phyloP scores from a whole-genome alignment of 768 basidiomycete species.

The Lanmaoa rubissima region DNA sequence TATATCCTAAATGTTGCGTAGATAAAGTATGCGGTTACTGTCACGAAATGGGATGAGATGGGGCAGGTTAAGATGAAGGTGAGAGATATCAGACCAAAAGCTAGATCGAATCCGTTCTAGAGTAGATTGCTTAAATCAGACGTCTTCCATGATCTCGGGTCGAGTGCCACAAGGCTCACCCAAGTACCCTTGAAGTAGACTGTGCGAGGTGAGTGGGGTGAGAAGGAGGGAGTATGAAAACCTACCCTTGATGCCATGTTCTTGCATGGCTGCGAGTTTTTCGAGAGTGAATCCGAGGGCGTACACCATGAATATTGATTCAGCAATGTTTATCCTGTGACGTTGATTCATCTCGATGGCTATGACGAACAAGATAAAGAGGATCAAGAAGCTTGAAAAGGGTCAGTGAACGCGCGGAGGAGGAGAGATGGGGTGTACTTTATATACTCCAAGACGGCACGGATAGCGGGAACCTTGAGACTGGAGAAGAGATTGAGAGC shows the following conservation, averaged over 20 bases:
- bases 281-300: slow-evolving; percentile 85
- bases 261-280: slow-evolving; percentile 92
- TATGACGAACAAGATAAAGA: slow-evolving; percentile 76
- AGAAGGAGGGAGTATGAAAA: not conserved
- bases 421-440: slow-evolving; percentile 49
- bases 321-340: slow-evolving; percentile 60
- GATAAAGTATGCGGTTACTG: slow-evolving; percentile 75
- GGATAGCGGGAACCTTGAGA: slow-evolving; percentile 90
- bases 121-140: slow-evolving; percentile 9
- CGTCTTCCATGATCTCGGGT: slow-evolving; percentile 8
- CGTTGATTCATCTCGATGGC: slow-evolving; percentile 74
- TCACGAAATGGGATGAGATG: slow-evolving; percentile 4
- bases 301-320: slow-evolving; percentile 76
- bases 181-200: slow-evolving; percentile 86
- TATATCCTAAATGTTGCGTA: slow-evolving; percentile 79
- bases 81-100: slow-evolving; percentile 59
- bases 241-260: slow-evolving; percentile 86
- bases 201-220: slow-evolving; percentile 27
- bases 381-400: slow-evolving; percentile 59
- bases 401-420: not conserved
- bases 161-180: slow-evolving; percentile 41
- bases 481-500: slow-evolving; percentile 35
- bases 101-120: slow-evolving; percentile 91
- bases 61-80: not conserved
- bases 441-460: slow-evolving; percentile 83